Percentiles rank a stretch among this genome's conserved stretches.
Conservation (phyloP, 768 basidiomycete species). For the Coprinopsis marcescibilis region DNA sequence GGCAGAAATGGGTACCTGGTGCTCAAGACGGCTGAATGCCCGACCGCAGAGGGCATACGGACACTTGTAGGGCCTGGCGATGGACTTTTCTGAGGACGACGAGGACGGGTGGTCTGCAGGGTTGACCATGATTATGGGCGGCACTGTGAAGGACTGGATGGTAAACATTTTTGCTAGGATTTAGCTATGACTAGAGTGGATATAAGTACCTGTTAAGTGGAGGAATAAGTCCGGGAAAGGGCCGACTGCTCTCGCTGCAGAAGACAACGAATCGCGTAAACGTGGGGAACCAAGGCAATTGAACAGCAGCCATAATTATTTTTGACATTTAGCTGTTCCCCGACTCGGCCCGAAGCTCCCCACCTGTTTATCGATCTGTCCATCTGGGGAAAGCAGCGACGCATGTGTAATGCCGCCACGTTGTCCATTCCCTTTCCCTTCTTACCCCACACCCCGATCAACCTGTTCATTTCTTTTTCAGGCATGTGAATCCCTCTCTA, state of each 20-base stretch:
- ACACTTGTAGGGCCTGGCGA: conserved; percentile 87
- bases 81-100: conserved; percentile 25
- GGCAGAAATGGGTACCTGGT: conserved; percentile 56
- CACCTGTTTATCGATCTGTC: conserved; percentile 4
- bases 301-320: no score
- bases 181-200: conserved; percentile 3
- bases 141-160: conserved; percentile 2
- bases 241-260: no score
- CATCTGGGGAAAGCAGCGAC: conserved; percentile 2
- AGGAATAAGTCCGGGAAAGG: conserved; percentile 1
- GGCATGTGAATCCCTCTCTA: conserved; percentile 1
- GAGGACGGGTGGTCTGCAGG: conserved; percentile 10
- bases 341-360: conserved; percentile 8
- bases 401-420: neutral
- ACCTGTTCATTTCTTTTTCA: neutral
- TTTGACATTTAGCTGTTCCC: conserved; percentile 4
- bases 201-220: neutral
- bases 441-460: conserved; percentile 1
- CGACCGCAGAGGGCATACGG: conserved; percentile 86
- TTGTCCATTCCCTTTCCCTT: neutral
- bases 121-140: conserved; percentile 14
- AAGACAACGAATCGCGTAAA: no score
- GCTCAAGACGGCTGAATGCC: conserved; percentile 95
- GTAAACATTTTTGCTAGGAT: conserved; percentile 6
- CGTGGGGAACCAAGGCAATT: no score